Base-by-base conservation (phyloP, 371 early-diverging fungal species). In the Mycotypha africana region DNA sequence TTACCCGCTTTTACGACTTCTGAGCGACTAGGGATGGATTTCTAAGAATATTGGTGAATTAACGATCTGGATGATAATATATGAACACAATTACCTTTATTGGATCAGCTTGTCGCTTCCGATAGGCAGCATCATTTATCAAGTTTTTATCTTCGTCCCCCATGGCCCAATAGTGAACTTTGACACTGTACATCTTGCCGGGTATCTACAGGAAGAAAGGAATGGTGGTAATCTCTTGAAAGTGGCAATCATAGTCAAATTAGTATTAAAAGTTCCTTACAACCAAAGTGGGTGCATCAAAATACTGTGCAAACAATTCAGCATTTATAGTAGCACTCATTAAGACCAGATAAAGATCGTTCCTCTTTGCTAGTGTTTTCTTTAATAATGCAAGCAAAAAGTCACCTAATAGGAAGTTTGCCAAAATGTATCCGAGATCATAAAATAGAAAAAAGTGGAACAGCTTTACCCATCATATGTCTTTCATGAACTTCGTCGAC, bases 311-410 rank as follows among this genome's bases (percentile, higher is more conserved):
- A 51, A 83, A 83, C 11, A 80, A 47, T 39, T 80, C 81, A 21
- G 79, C 76, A 60, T 86, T 79, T 47, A 85, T 74, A 0, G 91
- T 89, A 42, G 92, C 92, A 64, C 85, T 85, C 91, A 90, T 92
- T 44, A 92, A 57, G 9, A 89, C 70, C 3, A 82, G 60, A 38
- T 75, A 50, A 0, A 80, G 31, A 40, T 78, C 70, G 21, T 58
- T 43, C 16, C 76, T 62, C 23, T 41, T 60, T 5, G 42, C 64
- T 10, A 63, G 60, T 12, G 72, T 72, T 62, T 49, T 73, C 65
- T 70, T 81, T 44, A 65, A 51, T 34, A 76, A 58, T 41, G 75
- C 85, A 19, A 82, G 45, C 39, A 84, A 47, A 45, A 82, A 84
- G 35, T 84, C 83, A 2, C 79, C 74, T 58, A 56, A n/a, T n/a